Conservation (phyloP, 2,329 filamentous ascomycete genomes). For the Botryotinia globosa region DNA sequence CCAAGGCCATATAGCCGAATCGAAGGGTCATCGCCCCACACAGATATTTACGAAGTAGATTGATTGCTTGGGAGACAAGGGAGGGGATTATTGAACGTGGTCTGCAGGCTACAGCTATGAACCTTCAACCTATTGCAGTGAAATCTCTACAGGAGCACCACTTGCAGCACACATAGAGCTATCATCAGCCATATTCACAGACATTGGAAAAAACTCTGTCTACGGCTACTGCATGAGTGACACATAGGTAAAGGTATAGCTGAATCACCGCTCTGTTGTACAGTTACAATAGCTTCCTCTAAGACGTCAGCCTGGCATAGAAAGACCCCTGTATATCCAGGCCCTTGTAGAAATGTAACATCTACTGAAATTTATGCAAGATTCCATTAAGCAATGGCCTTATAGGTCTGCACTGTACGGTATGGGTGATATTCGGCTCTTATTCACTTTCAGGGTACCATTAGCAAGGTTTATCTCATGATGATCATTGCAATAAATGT, state of each 20-base stretch:
- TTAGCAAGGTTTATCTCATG: not conserved
- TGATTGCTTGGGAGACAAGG: not conserved
- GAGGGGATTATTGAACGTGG: not conserved
- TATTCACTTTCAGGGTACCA: not conserved
- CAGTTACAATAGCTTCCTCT: not conserved
- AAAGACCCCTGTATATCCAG: not conserved
- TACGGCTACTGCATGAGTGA: not conserved
- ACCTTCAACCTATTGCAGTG: not conserved
- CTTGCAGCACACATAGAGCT: not conserved
- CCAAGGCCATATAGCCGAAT: constrained; percentile 4
- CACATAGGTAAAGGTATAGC: not conserved
- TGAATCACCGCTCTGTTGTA: not conserved
- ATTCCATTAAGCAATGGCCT: not conserved
- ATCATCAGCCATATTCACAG: not conserved
- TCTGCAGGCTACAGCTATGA: not conserved
- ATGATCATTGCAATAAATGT: not conserved
- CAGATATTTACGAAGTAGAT: not conserved
- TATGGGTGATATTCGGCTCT: not conserved
- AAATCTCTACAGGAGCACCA: not conserved
- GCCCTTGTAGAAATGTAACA: not conserved
- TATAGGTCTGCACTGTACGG: not conserved
- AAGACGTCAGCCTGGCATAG: not conserved
- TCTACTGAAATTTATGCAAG: not conserved
- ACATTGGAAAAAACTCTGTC: not conserved
- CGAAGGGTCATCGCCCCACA: not conserved